Conservation (phyloP, 1,284 basidiomycete genomes). For the Microbotryum intermedium region DNA sequence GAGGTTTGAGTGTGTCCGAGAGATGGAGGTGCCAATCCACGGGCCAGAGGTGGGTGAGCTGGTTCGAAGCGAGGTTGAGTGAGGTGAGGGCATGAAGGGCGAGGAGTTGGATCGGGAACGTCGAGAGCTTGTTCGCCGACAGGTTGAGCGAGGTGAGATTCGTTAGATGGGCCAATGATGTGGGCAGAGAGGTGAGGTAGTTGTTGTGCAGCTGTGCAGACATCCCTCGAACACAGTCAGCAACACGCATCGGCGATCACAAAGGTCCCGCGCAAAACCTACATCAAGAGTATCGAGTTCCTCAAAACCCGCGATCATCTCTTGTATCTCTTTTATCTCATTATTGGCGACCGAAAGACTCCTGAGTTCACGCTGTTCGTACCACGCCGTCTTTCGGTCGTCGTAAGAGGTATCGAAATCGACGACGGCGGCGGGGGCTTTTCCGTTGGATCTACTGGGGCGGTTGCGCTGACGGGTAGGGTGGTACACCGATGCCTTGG, state of each 20-base stretch:
- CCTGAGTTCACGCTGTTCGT: slow-evolving; percentile 18
- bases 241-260: neutral
- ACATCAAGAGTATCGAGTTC: slow-evolving; percentile 23
- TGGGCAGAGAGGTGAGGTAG: slow-evolving; percentile 8
- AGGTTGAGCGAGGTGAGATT: slow-evolving; percentile 23
- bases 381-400: slow-evolving; percentile 13
- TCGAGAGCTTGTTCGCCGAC: slow-evolving; percentile 9
- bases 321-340: slow-evolving; percentile 13
- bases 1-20: neutral
- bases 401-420: neutral
- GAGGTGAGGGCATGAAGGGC: slow-evolving; percentile 9
- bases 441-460: neutral
- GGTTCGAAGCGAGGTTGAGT: slow-evolving; percentile 23
- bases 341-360: slow-evolving; percentile 19
- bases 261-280: neutral
- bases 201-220: slow-evolving; percentile 22
- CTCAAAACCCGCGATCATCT: slow-evolving; percentile 22
- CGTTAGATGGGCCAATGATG: slow-evolving; percentile 11
- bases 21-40: slow-evolving; percentile 11
- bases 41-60: slow-evolving; percentile 14
- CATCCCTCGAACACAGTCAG: neutral
- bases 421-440: neutral
- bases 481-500: slow-evolving; percentile 11
- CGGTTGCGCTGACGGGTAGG: neutral
- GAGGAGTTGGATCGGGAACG: slow-evolving; percentile 17